Base-by-base conservation (phyloP, 495 filamentous ascomycete genomes). In the Penicillium bovifimosum region DNA sequence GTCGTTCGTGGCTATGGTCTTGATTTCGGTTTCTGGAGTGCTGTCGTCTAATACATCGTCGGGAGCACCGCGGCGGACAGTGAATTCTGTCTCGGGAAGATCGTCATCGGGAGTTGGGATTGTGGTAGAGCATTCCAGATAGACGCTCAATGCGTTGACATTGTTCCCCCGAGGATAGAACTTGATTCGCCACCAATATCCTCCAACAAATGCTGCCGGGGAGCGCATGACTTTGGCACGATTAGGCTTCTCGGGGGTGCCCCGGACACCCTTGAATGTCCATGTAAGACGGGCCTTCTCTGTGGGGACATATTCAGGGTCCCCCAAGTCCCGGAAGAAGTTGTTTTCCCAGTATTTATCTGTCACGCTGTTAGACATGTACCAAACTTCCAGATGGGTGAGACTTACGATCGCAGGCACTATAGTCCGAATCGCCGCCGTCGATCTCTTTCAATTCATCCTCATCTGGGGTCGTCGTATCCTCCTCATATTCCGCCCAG, bases 111-210 rank as follows among this genome's bases (percentile, higher is more conserved):
- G 62, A 11, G 53, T 47, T 18, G 73, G 79, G 65, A 67, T 62
- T 0, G 71, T 75, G 56, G 63, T 53, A 2, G 82, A 79, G 62
- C 81, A 83, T 64, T 86, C 83, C 13, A 87, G 66, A 52, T 86
- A 86, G 27, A 84, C 63, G 53, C 82, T 85, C 44, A 85, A 53
- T n/a, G 77, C 76, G 47, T 79, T 73, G 3, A 80, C 80, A 58
- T 81, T 77, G 62, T 86, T 85, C 16, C 84, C 84, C 38, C 76
- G 74, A 13, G 84, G 84, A 54, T 81, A 87, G 66, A 85, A 85
- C 59, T 85, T 86, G 67, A 87, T 81, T 17, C 77, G 81, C 83
- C 83, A 86, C 65, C 84, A 84, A 54, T 80, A 81, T 32, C 79
- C 83, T 2, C 80, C 84, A 51, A 86, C 69, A 46, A 68, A 74